These are phyloP conservation scores for Colletotrichum horii DNA, from an alignment of 2,329 filamentous ascomycete genomes.

Conservation along the genomic window DNA sequence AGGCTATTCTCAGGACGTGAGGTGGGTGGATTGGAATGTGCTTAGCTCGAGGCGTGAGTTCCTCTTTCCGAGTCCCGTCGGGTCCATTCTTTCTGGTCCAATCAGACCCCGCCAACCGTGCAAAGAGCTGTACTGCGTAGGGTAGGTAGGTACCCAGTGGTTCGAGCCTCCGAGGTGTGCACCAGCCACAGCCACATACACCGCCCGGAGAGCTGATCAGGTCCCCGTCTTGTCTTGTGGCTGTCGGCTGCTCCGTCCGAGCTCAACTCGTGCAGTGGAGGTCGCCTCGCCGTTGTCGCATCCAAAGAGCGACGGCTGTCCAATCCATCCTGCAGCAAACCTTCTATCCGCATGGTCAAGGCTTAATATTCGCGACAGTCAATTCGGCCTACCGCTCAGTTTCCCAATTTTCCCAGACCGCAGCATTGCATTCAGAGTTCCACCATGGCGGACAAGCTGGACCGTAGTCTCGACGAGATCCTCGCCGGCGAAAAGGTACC, in stretches of 20 bases:
- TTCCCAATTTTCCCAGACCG: background rate
- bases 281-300: background rate
- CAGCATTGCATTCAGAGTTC: background rate
- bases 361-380: background rate
- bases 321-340: constrained; percentile 6
- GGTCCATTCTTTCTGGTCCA: background rate
- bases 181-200: background rate
- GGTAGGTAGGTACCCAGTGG: too few species aligned
- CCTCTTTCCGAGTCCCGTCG: background rate
- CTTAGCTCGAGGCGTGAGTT: background rate
- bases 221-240: background rate
- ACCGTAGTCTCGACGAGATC: constrained; percentile 62
- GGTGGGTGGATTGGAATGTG: background rate
- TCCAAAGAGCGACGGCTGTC: background rate
- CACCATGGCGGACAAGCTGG: constrained; percentile 49
- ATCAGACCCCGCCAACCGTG: background rate
- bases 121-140: background rate
- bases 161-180: background rate
- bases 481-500: constrained; percentile 52
- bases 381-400: background rate
- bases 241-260: background rate
- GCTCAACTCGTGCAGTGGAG: background rate
- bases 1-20: background rate
- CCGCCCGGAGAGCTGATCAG: background rate
- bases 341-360: background rate